These are phyloP conservation scores for Xylaria digitata DNA, from an alignment of 2,329 filamentous ascomycete species.

Conservation along the genomic window DNA sequence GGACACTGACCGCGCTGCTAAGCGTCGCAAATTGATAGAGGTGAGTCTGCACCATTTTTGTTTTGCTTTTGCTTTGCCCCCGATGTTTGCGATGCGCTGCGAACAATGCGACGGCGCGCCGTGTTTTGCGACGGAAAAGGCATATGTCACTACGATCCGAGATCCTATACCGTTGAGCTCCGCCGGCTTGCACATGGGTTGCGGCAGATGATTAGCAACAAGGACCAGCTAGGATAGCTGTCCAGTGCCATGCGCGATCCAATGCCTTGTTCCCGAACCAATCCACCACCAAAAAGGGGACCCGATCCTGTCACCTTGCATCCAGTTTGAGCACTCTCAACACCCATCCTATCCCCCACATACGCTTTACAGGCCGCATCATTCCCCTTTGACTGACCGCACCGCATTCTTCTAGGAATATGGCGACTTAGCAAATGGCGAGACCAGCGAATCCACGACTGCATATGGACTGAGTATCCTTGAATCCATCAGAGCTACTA, in stretches of 20 bases:
- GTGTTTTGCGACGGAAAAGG: constrained; percentile 35
- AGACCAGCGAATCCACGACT: constrained; percentile 75
- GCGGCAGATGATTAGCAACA: constrained; percentile 27
- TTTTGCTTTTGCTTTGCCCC: neutral
- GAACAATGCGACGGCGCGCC: constrained; percentile 32
- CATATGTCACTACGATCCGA: constrained; percentile 3
- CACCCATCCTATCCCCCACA: constrained; percentile 31
- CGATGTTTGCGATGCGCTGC: constrained; percentile 31
- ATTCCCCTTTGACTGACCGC: constrained; percentile 29
- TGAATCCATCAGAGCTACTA: constrained; percentile 78
- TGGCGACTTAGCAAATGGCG: constrained; percentile 64
- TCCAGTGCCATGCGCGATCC: constrained; percentile 34
- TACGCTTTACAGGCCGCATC: constrained; percentile 12
- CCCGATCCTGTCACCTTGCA: constrained; percentile 16
- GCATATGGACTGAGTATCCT: constrained; percentile 78
- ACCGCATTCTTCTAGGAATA: constrained; percentile 52
- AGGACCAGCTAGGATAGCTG: constrained; percentile 26
- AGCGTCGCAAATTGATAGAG: constrained; percentile 66
- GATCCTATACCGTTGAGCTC: constrained; percentile 5
- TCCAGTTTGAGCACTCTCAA: constrained; percentile 22
- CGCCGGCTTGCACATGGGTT: constrained; percentile 27
- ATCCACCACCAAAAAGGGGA: constrained; percentile 28
- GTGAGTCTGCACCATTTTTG: constrained; percentile 51
- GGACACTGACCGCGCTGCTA: constrained; percentile 65
- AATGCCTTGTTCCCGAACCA: constrained; percentile 38